phyloP scores from a whole-genome alignment of 495 filamentous ascomycete genomes.

The Penicillium tannophilum region DNA sequence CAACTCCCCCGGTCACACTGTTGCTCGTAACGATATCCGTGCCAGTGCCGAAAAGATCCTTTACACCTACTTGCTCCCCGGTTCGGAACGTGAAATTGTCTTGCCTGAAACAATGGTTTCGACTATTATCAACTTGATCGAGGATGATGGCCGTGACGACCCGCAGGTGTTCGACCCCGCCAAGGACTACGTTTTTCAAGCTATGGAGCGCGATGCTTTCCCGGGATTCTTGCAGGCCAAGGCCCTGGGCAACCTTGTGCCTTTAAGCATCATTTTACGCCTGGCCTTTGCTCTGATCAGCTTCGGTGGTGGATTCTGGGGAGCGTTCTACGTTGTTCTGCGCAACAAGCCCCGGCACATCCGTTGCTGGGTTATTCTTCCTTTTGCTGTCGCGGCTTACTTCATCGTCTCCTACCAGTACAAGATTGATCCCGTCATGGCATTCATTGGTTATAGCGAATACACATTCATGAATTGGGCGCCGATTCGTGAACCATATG shows the following conservation, averaged over 20 bases:
- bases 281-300: slow-evolving; percentile 82
- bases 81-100: slow-evolving; percentile 92
- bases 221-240: slow-evolving; percentile 94
- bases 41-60: slow-evolving; percentile 96
- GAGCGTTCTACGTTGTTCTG: slow-evolving; percentile 89
- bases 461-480: slow-evolving; percentile 92
- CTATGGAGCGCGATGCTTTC: slow-evolving; percentile 98
- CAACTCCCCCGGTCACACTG: slow-evolving; percentile 80
- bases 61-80: slow-evolving; percentile 90
- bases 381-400: slow-evolving; percentile 89
- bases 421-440: slow-evolving; percentile 87
- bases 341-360: slow-evolving; percentile 72
- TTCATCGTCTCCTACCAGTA: slow-evolving; percentile 90
- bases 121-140: slow-evolving; percentile 78
- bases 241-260: slow-evolving; percentile 92
- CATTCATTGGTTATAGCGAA: slow-evolving; percentile 86
- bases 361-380: slow-evolving; percentile 90
- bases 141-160: slow-evolving; percentile 88
- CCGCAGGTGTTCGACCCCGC: slow-evolving; percentile 96
- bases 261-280: slow-evolving; percentile 78
- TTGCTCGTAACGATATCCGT: slow-evolving; percentile 82
- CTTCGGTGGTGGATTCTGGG: slow-evolving; percentile 92
- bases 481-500: slow-evolving; percentile 83
- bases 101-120: slow-evolving; percentile 83
- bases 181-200: slow-evolving; percentile 99